These are phyloP conservation scores for Flaveria trinervia DNA, from an alignment of 129 eudicot genomes.

Conservation along the genomic window DNA sequence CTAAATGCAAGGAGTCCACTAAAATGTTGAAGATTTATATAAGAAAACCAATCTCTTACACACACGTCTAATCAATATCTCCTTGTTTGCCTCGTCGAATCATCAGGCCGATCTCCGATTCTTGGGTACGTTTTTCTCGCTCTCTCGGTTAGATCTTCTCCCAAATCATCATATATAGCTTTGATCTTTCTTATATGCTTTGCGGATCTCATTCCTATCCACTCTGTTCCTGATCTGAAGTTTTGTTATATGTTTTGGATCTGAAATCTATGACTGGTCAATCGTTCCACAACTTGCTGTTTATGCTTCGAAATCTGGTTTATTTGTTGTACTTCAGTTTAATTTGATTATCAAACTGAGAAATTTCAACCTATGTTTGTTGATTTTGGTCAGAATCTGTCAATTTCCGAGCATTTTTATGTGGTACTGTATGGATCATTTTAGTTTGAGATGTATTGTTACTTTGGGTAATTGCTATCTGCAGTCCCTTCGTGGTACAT, in stretches of 20 bases:
- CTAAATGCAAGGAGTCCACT: background rate
- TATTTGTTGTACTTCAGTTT: background rate
- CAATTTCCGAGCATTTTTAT: background rate
- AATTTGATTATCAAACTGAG: background rate
- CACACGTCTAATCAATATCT: slow-evolving; percentile 8
- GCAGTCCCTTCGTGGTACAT: background rate
- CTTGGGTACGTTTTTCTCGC: slow-evolving; percentile 30
- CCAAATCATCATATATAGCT: background rate
- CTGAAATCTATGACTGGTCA: slow-evolving; percentile 14
- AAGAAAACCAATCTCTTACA: background rate
- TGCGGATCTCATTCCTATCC: slow-evolving; percentile 7
- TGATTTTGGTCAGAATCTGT: slow-evolving; percentile 8
- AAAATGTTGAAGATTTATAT: too few relatives aligned
- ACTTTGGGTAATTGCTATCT: background rate
- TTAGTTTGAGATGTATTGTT: background rate
- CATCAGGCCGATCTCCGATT: slow-evolving; percentile 38
- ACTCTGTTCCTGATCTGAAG: slow-evolving; percentile 19
- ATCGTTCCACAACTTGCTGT: background rate
- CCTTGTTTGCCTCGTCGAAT: slow-evolving; percentile 24
- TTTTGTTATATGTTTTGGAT: slow-evolving; percentile 11
- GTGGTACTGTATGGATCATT: background rate
- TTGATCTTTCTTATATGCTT: slow-evolving; percentile 8
- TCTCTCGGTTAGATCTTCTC: slow-evolving; percentile 22
- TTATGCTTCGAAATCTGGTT: background rate
- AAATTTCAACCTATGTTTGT: background rate